phyloP scores from a whole-genome alignment of 1,284 basidiomycete species.

The Ceratobasidium sp. region DNA sequence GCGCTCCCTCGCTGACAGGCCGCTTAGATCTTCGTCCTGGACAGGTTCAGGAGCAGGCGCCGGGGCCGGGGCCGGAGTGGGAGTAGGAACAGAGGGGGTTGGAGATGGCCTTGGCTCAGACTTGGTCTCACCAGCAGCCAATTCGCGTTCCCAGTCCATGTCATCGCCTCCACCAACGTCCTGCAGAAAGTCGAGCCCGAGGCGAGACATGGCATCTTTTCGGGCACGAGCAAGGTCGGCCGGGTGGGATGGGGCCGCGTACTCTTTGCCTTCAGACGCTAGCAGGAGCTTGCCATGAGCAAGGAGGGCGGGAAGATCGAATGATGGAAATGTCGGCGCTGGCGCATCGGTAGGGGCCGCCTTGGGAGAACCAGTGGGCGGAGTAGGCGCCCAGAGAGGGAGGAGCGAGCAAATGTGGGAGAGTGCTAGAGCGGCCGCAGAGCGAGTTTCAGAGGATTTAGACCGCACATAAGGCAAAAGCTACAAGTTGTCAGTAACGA shows the following conservation, averaged over 20 bases:
- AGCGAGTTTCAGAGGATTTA: conserved; percentile 84
- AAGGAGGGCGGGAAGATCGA: conserved; percentile 78
- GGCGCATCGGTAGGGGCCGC: conserved; percentile 54
- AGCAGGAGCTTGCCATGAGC: conserved; percentile 77
- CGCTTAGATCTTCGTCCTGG: conserved; percentile 43
- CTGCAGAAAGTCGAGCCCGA: conserved; percentile 83
- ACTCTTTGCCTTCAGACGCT: conserved; percentile 88
- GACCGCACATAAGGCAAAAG: conserved; percentile 89
- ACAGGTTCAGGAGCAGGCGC: conserved; percentile 51
- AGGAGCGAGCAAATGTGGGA: conserved; percentile 85
- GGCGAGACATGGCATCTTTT: conserved; percentile 79
- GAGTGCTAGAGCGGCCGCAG: conserved; percentile 82
- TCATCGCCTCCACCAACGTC: conserved; percentile 67
- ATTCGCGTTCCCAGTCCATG: conserved; percentile 81
- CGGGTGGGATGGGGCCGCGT: conserved; percentile 69
- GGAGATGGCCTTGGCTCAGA: no score
- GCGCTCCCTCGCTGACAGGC: conserved; percentile 82
- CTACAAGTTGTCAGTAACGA: conserved; percentile 51
- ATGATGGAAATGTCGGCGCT: conserved; percentile 57
- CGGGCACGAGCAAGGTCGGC: conserved; percentile 80
- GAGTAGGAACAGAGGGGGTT: conserved; percentile 50
- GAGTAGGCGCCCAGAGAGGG: conserved; percentile 76
- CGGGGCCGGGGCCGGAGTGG: conserved; percentile 49
- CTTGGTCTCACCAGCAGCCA: conserved; percentile 54
- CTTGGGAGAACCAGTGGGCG: conserved; percentile 45